Conservation (phyloP, 352 stramenopile genomes). For the Globisporangium ultimum region DNA sequence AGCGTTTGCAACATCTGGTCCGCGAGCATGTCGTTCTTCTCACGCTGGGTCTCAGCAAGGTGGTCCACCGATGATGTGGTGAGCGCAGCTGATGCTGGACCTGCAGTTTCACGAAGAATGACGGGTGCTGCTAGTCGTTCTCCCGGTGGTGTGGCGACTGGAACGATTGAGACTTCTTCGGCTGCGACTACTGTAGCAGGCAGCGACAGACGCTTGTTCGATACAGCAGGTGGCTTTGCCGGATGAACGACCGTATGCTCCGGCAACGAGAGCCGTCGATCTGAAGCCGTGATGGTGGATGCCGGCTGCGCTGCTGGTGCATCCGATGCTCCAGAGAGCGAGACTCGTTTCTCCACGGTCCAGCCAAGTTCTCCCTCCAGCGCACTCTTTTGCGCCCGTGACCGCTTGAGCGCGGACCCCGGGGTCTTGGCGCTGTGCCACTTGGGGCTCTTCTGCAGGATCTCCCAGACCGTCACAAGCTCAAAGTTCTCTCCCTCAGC, state of each 20-base stretch:
- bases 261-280: background rate
- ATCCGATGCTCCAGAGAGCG: background rate
- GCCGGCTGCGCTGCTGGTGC: background rate
- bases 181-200: background rate
- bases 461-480: constrained; percentile 2
- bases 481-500: constrained; percentile 1
- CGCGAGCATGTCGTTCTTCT: background rate
- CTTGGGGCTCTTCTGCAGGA: constrained; percentile 6
- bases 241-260: background rate
- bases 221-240: background rate
- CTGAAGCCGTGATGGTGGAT: background rate
- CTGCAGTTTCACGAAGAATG: too few relatives aligned
- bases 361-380: background rate
- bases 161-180: too few relatives aligned
- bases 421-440: constrained; percentile 8
- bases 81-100: background rate
- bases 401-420: constrained; percentile 4
- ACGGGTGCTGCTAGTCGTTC: background rate
- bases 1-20: constrained; percentile 9
- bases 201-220: background rate
- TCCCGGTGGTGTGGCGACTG: background rate
- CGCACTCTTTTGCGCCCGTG: background rate
- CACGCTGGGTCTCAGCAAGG: background rate
- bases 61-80: background rate
- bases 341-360: background rate